Base-by-base conservation (phyloP, 345 rosid species). In the Hibiscus trionum region DNA sequence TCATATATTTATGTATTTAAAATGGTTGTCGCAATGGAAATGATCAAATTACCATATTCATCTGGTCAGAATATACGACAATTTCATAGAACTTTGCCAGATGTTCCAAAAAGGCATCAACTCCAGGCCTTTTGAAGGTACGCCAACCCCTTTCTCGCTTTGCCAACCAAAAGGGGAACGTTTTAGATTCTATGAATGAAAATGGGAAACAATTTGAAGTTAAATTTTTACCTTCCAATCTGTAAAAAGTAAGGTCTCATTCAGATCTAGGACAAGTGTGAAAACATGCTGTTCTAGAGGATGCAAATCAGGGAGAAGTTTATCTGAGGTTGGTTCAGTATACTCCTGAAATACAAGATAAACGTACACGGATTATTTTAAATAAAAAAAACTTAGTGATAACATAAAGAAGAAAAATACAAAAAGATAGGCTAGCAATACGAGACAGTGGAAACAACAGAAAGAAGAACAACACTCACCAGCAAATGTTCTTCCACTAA, bases 81-180 rank as follows among this genome's bases (percentile, higher is more conserved):
- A 95, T 86, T 86, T 95, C 97, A 75, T 85, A 92, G 73, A 83
- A 88, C 78, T 84, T 87, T 1, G 80, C 85, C 71, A 95, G 87
- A 73, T 95, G 97, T 77, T 95, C 96, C 86, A 95, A 77, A 83
- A 95, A 95, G 75, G 88, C 92, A 80, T 95, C 97, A 53, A 92
- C 93, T 72, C 97, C 99, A 64, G 97, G 99, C 75, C 97, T 81
- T 89, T 95, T 92, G 85, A 90, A 95, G 21, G 99, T 95, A 46
- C 96, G 79, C 99, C 99, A 95, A 66, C 99, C 99, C 82, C 92
- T 88, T 14, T 90, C 99, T 49, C 99, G 96, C 97, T 93, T 74
- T 27, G 72, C 24, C 27, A 56, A 63, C 61, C 67, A 66, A 42
- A 31, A 61, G 71, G 46, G 14, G 63, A 6, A 56, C 3, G 2